Percentiles rank a stretch among this genome's conserved stretches.
Conservation (phyloP, 1,284 basidiomycete species). For the Hypsizygus ulmarius region DNA sequence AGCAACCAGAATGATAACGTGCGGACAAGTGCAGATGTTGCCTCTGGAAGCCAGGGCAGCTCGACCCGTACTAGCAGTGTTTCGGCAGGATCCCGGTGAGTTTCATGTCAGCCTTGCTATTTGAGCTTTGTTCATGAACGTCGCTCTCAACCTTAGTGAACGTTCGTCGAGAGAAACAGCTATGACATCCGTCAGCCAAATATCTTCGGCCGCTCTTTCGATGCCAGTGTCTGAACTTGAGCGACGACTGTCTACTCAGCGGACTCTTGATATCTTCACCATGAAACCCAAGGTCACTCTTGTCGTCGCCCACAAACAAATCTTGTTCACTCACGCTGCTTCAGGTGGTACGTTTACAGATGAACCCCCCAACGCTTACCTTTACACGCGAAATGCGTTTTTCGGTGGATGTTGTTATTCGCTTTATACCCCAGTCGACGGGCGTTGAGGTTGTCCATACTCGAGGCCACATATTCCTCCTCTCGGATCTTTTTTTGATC, state of each 20-base stretch:
- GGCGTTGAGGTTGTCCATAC: constrained; percentile 71
- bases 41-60: constrained; percentile 42
- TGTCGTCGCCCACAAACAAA: constrained; percentile 11
- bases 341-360: constrained; percentile 89
- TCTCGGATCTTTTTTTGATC: constrained; percentile 90
- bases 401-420: constrained; percentile 73
- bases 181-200: constrained; percentile 50
- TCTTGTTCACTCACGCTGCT: constrained; percentile 12
- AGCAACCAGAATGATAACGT: constrained; percentile 11
- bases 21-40: constrained; percentile 23
- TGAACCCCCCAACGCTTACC: constrained; percentile 76
- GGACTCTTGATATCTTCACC: constrained; percentile 91
- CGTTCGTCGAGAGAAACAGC: constrained; percentile 59
- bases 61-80: constrained; percentile 50
- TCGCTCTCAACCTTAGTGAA: constrained; percentile 40
- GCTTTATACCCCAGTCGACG: constrained; percentile 77
- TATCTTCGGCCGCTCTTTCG: constrained; percentile 47
- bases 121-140: constrained; percentile 4
- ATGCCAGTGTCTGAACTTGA: constrained; percentile 79
- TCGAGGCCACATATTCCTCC: constrained; percentile 83
- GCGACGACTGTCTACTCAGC: constrained; percentile 71
- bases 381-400: constrained; percentile 81
- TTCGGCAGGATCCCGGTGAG: constrained; percentile 51
- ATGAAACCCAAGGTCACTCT: constrained; percentile 88
- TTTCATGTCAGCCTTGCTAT: constrained; percentile 6